These are phyloP conservation scores for Nitzschia putrida DNA, from an alignment of 108 stramenopile genomes.

Conservation along the genomic window DNA sequence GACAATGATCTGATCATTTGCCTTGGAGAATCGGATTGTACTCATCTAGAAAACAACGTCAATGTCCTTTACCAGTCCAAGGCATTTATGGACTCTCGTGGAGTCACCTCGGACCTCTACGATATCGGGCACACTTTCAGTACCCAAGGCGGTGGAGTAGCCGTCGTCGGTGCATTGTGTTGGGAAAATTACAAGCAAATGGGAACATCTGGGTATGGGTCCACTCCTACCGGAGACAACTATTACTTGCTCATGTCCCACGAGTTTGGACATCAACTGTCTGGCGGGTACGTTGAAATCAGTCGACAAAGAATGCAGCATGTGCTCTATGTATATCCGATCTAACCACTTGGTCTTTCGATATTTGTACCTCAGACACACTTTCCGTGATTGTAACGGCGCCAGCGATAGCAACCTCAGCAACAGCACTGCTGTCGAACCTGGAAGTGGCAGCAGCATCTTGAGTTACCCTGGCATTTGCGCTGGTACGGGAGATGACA, in stretches of 20 bases:
- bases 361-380: no score
- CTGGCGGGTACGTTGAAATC: neutral
- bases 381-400: conserved; percentile 2
- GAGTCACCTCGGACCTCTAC: neutral
- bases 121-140: conserved; percentile 9
- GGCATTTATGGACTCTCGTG: neutral
- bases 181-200: neutral
- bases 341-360: no score
- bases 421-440: neutral
- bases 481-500: neutral
- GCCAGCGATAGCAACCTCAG: neutral
- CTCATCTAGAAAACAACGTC: neutral
- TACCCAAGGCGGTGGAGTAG: neutral
- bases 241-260: conserved; percentile 1
- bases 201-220: conserved; percentile 5
- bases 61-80: neutral
- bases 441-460: conserved; percentile 10
- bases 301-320: no score
- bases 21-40: neutral
- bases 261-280: conserved; percentile 9
- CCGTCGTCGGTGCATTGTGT: neutral
- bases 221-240: neutral
- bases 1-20: conserved; percentile 2
- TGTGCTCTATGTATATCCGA: no score
- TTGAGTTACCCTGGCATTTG: conserved; percentile 6